phyloP scores from a whole-genome alignment of 345 rosid genomes.

The Murraya koenigii region DNA sequence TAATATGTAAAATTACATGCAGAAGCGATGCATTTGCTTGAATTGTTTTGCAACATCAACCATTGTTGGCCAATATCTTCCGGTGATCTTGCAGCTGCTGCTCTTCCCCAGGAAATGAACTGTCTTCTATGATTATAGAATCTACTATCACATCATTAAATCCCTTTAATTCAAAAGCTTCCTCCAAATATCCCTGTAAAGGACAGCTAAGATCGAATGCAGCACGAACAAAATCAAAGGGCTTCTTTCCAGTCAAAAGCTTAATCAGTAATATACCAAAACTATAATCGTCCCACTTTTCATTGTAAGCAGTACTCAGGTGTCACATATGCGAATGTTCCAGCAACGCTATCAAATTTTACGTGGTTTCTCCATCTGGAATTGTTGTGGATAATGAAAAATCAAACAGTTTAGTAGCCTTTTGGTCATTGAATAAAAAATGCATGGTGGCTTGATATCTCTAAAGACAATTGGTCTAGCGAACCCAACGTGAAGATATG shows the following conservation, averaged over 20 bases:
- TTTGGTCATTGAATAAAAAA: not conserved
- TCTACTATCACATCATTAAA: slow-evolving; percentile 5
- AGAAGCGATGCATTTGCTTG: not conserved
- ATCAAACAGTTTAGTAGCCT: slow-evolving; percentile 15
- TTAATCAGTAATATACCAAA: too few species aligned
- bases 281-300: slow-evolving; percentile 15
- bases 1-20: not conserved
- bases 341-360: not conserved
- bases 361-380: slow-evolving; percentile 24
- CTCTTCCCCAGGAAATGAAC: not conserved
- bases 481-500: too few species aligned
- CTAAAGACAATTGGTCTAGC: too few species aligned
- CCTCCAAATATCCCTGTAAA: not conserved
- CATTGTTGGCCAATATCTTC: slow-evolving; percentile 8
- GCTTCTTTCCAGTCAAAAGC: too few species aligned
- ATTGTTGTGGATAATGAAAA: slow-evolving; percentile 13
- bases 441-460: too few species aligned
- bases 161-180: not conserved
- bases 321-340: too few species aligned
- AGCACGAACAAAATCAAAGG: too few species aligned
- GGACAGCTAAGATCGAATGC: too few species aligned
- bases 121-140: not conserved
- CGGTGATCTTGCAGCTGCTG: not conserved
- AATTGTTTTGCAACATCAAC: slow-evolving; percentile 3
- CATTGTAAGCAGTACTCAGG: too few species aligned